Conservation (phyloP, 495 filamentous ascomycete genomes). For the Clavariopsis aquatica region DNA sequence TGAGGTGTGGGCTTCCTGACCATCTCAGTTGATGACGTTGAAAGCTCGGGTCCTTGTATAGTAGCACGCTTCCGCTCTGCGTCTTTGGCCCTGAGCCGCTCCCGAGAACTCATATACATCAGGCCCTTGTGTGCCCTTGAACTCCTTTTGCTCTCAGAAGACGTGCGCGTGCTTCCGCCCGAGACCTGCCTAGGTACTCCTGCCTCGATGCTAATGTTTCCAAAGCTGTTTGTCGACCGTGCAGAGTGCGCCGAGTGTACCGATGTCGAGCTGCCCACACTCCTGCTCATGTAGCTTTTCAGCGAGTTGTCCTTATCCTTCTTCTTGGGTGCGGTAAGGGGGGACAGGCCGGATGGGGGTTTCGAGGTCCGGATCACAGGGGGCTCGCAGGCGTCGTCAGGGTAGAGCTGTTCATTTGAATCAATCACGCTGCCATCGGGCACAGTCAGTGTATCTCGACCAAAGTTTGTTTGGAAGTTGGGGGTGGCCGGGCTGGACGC, state of each 20-base stretch:
- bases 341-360: constrained; percentile 70
- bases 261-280: constrained; percentile 31
- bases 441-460: constrained; percentile 28
- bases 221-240: constrained; percentile 36
- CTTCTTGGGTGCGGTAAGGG: constrained; percentile 59
- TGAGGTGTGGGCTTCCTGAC: constrained; percentile 24
- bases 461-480: constrained; percentile 38
- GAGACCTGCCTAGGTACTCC: constrained; percentile 25
- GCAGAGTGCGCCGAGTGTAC: constrained; percentile 30
- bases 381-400: constrained; percentile 74
- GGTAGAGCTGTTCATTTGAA: constrained; percentile 62
- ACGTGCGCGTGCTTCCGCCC: constrained; percentile 29
- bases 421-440: constrained; percentile 66
- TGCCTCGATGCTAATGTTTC: constrained; percentile 37
- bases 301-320: constrained; percentile 40
- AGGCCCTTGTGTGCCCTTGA: constrained; percentile 33
- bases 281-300: constrained; percentile 38
- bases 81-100: constrained; percentile 38
- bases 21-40: constrained; percentile 6
- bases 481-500: constrained; percentile 46
- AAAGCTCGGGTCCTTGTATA: constrained; percentile 26
- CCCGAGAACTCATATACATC: constrained; percentile 44
- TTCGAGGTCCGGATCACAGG: constrained; percentile 86
- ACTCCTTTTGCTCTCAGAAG: constrained; percentile 36
- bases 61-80: constrained; percentile 36